phyloP scores from a whole-genome alignment of 257 asterid genomes.

The Perilla frutescens region DNA sequence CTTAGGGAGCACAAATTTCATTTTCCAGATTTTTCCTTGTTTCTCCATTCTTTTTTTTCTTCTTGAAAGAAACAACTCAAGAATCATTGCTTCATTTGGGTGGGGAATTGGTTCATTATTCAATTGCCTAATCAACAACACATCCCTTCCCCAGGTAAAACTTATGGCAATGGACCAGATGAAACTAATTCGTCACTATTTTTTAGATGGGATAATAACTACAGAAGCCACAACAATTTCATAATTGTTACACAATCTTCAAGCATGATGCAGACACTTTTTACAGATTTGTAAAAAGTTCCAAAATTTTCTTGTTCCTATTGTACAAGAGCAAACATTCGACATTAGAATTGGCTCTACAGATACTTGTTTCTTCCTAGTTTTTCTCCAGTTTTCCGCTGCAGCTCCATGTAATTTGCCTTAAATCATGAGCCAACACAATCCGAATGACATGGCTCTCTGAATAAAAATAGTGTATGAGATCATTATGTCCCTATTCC shows the following conservation, averaged over 20 bases:
- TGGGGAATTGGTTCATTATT: neutral
- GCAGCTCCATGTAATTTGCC: slow-evolving; percentile 8
- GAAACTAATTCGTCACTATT: neutral
- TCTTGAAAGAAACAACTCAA: too few relatives aligned
- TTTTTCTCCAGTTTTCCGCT: neutral
- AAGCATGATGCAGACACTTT: slow-evolving; percentile 1
- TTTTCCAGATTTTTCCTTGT: neutral
- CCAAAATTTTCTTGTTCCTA: neutral
- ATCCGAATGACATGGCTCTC: neutral
- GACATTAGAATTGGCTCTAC: neutral
- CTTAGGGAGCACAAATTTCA: neutral
- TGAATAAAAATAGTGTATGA: slow-evolving; percentile 4
- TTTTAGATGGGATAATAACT: slow-evolving; percentile 1
- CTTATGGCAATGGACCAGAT: slow-evolving; percentile 8
- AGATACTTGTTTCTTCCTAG: neutral
- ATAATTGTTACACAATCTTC: slow-evolving; percentile 1
- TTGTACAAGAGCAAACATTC: neutral
- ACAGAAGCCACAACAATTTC: slow-evolving; percentile 1
- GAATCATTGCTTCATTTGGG: neutral
- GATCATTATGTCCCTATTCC: neutral
- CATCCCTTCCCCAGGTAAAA: neutral
- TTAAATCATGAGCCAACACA: neutral
- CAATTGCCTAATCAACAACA: neutral
- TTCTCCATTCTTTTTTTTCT: neutral
- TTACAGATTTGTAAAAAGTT: neutral